Percentiles rank a stretch among this genome's conserved stretches.
Evolutionary conservation across 2,329 filamentous ascomycete species (phyloP).

Genomic region (Hymenoscyphus fructigenus): DNA sequence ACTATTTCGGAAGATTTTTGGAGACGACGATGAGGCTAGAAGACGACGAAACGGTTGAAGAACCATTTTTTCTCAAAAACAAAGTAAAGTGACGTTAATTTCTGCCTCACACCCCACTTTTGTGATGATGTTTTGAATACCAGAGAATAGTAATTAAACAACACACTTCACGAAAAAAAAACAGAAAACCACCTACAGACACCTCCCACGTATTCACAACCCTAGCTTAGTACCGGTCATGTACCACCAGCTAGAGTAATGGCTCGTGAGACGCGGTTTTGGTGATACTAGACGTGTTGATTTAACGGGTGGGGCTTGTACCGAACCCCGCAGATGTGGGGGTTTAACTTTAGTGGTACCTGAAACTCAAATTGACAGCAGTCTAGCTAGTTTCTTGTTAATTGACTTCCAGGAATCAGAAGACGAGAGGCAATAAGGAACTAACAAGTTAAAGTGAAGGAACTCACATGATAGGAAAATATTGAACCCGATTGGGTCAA

Average conservation of each 20-base stretch:
- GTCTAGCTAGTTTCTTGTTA: not conserved
- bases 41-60: not conserved
- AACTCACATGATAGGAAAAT: not conserved
- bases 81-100: not conserved
- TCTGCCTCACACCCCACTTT: conserved; percentile 1
- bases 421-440: not conserved
- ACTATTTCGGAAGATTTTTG: not conserved
- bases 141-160: not conserved
- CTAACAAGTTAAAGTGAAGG: not conserved
- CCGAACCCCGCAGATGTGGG: not conserved
- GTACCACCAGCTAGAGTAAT: not conserved
- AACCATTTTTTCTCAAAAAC: not conserved
- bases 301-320: conserved; percentile 1
- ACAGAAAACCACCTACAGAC: not conserved
- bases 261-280: conserved; percentile 1
- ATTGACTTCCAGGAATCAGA: not conserved
- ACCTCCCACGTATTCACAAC: not conserved
- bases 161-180: not conserved
- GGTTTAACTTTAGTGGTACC: not conserved
- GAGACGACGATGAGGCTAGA: not conserved
- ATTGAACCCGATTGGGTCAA: too few species aligned
- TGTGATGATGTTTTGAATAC: not conserved
- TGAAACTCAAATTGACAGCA: not conserved
- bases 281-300: not conserved
- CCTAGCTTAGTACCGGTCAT: not conserved